Percentiles rank a stretch among this genome's conserved stretches.
phyloP scores from a whole-genome alignment of 768 basidiomycete genomes.

The Cyclocybe cylindracea region DNA sequence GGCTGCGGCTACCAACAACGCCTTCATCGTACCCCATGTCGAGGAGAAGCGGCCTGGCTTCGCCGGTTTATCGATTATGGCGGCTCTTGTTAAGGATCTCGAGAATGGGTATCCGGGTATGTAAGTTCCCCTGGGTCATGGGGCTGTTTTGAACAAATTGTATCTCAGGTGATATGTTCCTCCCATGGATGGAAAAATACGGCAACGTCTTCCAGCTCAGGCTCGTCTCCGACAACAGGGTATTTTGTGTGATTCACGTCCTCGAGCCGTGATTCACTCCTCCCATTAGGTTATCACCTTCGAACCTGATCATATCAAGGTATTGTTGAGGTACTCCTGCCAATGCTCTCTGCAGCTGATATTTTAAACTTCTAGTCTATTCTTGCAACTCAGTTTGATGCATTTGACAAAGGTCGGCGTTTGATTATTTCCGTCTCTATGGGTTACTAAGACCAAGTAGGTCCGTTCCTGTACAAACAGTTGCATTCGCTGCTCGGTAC shows the following conservation, averaged over 20 bases:
- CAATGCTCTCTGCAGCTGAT: too few species aligned
- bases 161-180: neutral
- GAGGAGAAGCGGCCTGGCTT: slow-evolving; percentile 11
- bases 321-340: neutral
- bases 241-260: neutral
- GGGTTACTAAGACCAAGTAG: neutral
- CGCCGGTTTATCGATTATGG: slow-evolving; percentile 12
- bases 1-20: slow-evolving; percentile 9
- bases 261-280: neutral
- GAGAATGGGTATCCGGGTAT: slow-evolving; percentile 42
- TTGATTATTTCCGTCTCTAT: neutral
- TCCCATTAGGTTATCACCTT: slow-evolving; percentile 1
- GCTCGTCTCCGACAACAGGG: neutral
- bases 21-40: slow-evolving; percentile 11
- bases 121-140: neutral
- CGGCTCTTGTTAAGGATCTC: slow-evolving; percentile 5
- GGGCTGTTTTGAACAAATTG: too few species aligned
- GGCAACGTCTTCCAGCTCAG: neutral
- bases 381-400: slow-evolving; percentile 5
- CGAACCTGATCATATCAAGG: slow-evolving; percentile 6
- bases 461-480: neutral
- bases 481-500: slow-evolving; percentile 2
- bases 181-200: neutral
- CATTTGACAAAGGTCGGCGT: slow-evolving; percentile 2
- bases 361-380: neutral